Conservation (phyloP, 2,329 filamentous ascomycete species). For the Fusarium xyrophilum region DNA sequence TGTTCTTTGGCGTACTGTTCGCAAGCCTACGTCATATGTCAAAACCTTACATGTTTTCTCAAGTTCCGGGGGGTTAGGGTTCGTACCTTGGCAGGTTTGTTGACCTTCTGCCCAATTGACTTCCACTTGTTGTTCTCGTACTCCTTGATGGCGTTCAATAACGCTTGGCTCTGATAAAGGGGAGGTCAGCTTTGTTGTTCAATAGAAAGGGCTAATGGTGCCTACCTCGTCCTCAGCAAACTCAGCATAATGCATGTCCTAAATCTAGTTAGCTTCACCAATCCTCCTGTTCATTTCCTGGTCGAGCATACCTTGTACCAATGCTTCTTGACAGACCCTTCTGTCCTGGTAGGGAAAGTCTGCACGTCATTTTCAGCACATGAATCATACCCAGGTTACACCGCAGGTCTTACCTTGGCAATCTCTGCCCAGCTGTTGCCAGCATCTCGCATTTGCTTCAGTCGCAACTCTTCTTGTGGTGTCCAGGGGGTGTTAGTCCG, state of each 20-base stretch:
- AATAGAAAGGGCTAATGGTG: constrained; percentile 32
- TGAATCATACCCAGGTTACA: not conserved
- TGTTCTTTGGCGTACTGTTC: constrained; percentile 95
- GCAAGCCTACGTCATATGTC: constrained; percentile 49
- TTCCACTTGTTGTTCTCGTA: constrained; percentile 99
- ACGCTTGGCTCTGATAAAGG: constrained; percentile 68
- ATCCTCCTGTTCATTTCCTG: not conserved
- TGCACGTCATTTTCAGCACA: constrained; percentile 47
- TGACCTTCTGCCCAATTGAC: constrained; percentile 92
- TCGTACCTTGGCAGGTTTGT: constrained; percentile 86
- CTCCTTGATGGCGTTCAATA: constrained; percentile 95
- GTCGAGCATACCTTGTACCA: constrained; percentile 84
- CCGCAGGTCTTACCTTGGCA: constrained; percentile 79
- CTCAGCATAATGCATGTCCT: constrained; percentile 99
- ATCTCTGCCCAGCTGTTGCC: constrained; percentile 98
- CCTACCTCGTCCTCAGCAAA: constrained; percentile 95
- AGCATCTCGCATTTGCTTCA: constrained; percentile 93
- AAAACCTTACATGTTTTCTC: not conserved
- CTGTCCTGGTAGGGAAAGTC: constrained; percentile 91
- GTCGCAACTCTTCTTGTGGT: constrained; percentile 85
- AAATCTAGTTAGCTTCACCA: constrained; percentile 15
- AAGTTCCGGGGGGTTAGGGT: not conserved
- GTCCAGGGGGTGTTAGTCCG: constrained; percentile 99
- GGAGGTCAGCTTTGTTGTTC: constrained; percentile 31
- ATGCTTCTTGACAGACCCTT: constrained; percentile 98